Conservation (phyloP, 2,329 filamentous ascomycete genomes). For the Penicillium sp. region DNA sequence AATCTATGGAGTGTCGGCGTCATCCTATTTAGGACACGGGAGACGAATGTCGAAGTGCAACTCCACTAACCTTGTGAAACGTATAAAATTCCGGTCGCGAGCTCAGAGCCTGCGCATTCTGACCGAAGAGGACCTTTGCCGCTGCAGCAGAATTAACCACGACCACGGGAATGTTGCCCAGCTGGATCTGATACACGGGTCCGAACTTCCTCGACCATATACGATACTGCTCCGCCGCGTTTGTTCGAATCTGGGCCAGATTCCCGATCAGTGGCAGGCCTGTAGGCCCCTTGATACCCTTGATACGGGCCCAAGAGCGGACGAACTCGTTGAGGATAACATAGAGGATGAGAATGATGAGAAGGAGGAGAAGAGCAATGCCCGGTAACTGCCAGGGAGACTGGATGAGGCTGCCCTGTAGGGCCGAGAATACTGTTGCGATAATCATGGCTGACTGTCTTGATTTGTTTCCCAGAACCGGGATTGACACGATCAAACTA, state of each 20-base stretch:
- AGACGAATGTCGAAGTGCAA: neutral
- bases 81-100: slow-evolving; percentile 56
- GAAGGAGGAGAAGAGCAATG: slow-evolving; percentile 13
- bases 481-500: neutral
- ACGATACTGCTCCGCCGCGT: slow-evolving; percentile 55
- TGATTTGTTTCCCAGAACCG: neutral
- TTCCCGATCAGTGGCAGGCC: slow-evolving; percentile 54
- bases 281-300: slow-evolving; percentile 46
- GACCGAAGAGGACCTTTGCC: slow-evolving; percentile 49
- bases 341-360: slow-evolving; percentile 41
- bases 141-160: slow-evolving; percentile 53
- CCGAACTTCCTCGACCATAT: slow-evolving; percentile 50
- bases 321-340: slow-evolving; percentile 49
- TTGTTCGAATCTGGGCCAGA: slow-evolving; percentile 50
- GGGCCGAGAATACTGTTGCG: slow-evolving; percentile 17
- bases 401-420: slow-evolving; percentile 19
- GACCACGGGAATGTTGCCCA: slow-evolving; percentile 54
- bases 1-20: slow-evolving; percentile 39
- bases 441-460: slow-evolving; percentile 25
- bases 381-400: slow-evolving; percentile 22
- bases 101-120: slow-evolving; percentile 51
- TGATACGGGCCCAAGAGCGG: slow-evolving; percentile 43
- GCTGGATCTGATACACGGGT: slow-evolving; percentile 53
- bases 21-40: neutral
- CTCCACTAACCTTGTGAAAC: slow-evolving; percentile 50